phyloP scores from a whole-genome alignment of 805 yeast genomes.

The Starmerella sp. region DNA sequence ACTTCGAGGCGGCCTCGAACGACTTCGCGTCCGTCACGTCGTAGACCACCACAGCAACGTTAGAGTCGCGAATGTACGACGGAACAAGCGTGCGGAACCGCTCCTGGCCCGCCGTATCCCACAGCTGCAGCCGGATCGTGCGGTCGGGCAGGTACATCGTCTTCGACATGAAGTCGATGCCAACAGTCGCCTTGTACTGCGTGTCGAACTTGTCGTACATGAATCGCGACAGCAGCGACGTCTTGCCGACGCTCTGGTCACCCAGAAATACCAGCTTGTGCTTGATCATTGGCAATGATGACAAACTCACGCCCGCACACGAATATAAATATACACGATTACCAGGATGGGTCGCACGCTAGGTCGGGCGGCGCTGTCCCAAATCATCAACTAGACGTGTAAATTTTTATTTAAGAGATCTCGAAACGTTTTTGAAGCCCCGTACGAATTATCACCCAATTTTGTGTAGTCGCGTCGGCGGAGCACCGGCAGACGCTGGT shows the following conservation, averaged over 20 bases:
- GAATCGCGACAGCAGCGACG: conserved; percentile 90
- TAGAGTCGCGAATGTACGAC: conserved; percentile 87
- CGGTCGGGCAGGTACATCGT: conserved; percentile 94
- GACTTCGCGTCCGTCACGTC: conserved; percentile 78
- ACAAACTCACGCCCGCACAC: background rate
- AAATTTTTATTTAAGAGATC: too few relatives aligned
- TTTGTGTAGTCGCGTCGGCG: too few relatives aligned
- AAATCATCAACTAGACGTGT: too few relatives aligned
- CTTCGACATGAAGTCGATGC: conserved; percentile 87
- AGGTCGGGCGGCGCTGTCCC: too few relatives aligned
- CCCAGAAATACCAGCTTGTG: conserved; percentile 88
- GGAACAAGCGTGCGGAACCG: conserved; percentile 91
- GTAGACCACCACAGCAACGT: conserved; percentile 94
- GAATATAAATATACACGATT: background rate
- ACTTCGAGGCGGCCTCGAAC: conserved; percentile 71
- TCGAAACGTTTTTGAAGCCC: too few relatives aligned
- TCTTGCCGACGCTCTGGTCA: conserved; percentile 96
- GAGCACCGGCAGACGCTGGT: too few relatives aligned
- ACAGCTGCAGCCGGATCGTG: conserved; percentile 83
- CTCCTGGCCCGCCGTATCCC: conserved; percentile 99
- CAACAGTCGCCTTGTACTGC: conserved; percentile 89
- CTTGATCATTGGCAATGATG: conserved; percentile 16
- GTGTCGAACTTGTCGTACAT: conserved; percentile 97
- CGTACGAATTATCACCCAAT: too few relatives aligned
- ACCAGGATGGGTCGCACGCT: too few relatives aligned